Conservation (phyloP, 345 rosid species). For the Brassica napus region Da-Ae NC_063437.1:17937001-17937500, state of each 20-base stretch:
- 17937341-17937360: constrained; percentile 59
- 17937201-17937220: constrained; percentile 16
- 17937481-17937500: constrained; percentile 78
- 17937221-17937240: no score
- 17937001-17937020: neutral
- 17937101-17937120: constrained; percentile 49
- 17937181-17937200: neutral
- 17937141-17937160: constrained; percentile 88
- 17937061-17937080: neutral
- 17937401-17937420: constrained; percentile 64
- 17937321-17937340: constrained; percentile 51
- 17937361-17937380: constrained; percentile 85
- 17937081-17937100: constrained; percentile 58
- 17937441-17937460: neutral
- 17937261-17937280: neutral
- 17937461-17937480: constrained; percentile 66
- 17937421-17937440: neutral
- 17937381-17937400: constrained; percentile 80
- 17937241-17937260: neutral
- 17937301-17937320: constrained; percentile 47
- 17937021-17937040: constrained; percentile 9
- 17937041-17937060: no score
- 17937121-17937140: constrained; percentile 83
- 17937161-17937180: constrained; percentile 80
- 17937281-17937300: constrained; percentile 47